Evolutionary conservation across 805 yeast species (phyloP), one percentile per base, ranked within the genome.

Genomic region (Cyberlindnera euphorbiiphila): DNA sequence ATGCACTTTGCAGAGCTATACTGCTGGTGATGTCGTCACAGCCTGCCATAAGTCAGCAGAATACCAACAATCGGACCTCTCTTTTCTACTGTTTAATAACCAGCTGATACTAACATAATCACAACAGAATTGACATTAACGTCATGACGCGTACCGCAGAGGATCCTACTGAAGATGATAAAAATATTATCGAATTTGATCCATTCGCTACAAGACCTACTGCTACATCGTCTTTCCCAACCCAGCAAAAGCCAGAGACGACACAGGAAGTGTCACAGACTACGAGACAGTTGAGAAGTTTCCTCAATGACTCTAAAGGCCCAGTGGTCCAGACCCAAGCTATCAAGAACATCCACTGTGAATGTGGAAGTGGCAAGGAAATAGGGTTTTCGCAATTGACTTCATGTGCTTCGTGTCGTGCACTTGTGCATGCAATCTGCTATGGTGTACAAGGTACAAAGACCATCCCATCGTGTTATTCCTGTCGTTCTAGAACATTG

Each of bases 11-110:
- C 41, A 43, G 6, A 31, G 32, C 9, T 44, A 27, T 25, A 24
- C 43, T 1, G 64, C 60, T 3, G 69, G 69, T 2, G 33, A 51
- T 3, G 28, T 65, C 9, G 39, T 55, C 33, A 64, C 69, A 2
- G 53, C 53, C 5, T 45, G 42, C 31, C 69, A 65, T 46, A 48
- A 34, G 47, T 31, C 20, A 15, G 34, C 23, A 10, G n/a, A 6
- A 16, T 13, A 21, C 20, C n/a, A 7, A 12, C 15, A 21, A 22
- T 17, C 23, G 17, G 3, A 9, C 17, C 18, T 29, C 17, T 13
- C 4, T 13, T 17, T 9, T 8, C 26, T 9, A n/a, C 19, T 15
- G 4, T 6, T 21, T 9, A 9, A 16, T 10, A 9, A n/a, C n/a
- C n/a, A n/a, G n/a, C n/a, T 30, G 13, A 9, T 34, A 42, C 39